Base-by-base conservation (phyloP, 257 asterid genomes). In the Rehmannia glutinosa region DNA sequence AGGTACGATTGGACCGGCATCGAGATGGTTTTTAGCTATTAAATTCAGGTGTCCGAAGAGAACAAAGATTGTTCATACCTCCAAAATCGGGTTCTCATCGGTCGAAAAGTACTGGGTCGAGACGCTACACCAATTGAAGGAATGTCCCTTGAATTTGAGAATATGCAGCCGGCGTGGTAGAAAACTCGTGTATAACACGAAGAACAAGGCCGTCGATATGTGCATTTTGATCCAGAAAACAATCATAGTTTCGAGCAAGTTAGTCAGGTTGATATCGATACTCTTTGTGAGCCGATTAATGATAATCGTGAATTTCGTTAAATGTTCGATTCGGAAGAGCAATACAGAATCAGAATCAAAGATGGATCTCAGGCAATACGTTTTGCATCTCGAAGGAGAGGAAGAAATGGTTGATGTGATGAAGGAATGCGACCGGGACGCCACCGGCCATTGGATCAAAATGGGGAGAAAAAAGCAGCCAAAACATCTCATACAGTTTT, bases 341-440 rank as follows among this genome's bases (percentile, higher is more conserved):
- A 80, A 79, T 50, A 24, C 72, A 36, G 92, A 68, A 58, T 21
- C 77, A 1, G 83, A 75, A 27, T 57, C 83, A 0, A 72, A 52
- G 28, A 23, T 77, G 69, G 87, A 83, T 46, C 87, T 87, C 17
- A 76, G 84, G 36, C 41, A 58, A 11, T 91, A 79, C 50, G 89
- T 89, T 17, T 58, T 89, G 82, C 85, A 83, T 64, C 96, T 88
- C 4, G 90, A 86, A 73, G 95, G 96, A 62, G 96, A 91, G 76
- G 87, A 91, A 64, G 78, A 60, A 6, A 69, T 91, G 74, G 71
- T 83, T 47, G 84, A 84, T 15, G 71, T 79, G 84, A 81, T 89
- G 87, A 80, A 70, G 84, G 68, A 69, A 42, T 69, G 74, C 38
- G 76, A 85, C 72, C 32, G 69, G 59, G 95, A 83, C 61, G 81